phyloP scores from a whole-genome alignment of 108 stramenopile genomes.

The Cyclotella cryptica region DNA sequence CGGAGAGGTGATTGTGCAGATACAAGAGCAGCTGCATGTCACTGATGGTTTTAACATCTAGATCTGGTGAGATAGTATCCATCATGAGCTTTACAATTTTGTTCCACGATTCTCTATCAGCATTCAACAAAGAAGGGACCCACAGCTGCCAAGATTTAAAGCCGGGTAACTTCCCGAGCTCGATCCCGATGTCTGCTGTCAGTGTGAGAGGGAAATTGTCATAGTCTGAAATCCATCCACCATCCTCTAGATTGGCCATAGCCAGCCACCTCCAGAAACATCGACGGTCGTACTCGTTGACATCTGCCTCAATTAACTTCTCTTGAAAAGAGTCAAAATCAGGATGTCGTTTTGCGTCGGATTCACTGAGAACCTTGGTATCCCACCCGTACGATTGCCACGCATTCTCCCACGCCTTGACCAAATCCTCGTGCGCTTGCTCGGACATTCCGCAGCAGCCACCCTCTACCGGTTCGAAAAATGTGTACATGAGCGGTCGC shows the following conservation, averaged over 20 bases:
- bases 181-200: conserved; percentile 13
- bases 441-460: conserved; percentile 33
- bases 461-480: conserved; percentile 25
- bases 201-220: conserved; percentile 24
- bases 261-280: conserved; percentile 36
- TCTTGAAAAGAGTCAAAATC: conserved; percentile 14
- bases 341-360: conserved; percentile 14
- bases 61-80: conserved; percentile 3
- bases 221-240: conserved; percentile 33
- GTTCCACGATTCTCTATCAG: conserved; percentile 18
- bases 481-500: conserved; percentile 20
- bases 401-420: conserved; percentile 9
- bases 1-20: conserved; percentile 7
- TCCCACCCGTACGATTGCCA: conserved; percentile 24
- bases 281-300: conserved; percentile 28
- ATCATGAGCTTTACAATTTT: conserved; percentile 13
- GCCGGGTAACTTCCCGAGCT: not conserved
- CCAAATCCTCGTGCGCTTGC: conserved; percentile 13
- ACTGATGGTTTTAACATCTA: conserved; percentile 8
- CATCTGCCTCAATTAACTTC: conserved; percentile 4
- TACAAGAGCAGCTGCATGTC: conserved; percentile 21
- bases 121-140: conserved; percentile 21
- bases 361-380: conserved; percentile 9
- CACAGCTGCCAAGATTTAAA: conserved; percentile 12
- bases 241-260: conserved; percentile 16